phyloP scores from a whole-genome alignment of 2,329 filamentous ascomycete species.

The Botryotinia globosa region DNA sequence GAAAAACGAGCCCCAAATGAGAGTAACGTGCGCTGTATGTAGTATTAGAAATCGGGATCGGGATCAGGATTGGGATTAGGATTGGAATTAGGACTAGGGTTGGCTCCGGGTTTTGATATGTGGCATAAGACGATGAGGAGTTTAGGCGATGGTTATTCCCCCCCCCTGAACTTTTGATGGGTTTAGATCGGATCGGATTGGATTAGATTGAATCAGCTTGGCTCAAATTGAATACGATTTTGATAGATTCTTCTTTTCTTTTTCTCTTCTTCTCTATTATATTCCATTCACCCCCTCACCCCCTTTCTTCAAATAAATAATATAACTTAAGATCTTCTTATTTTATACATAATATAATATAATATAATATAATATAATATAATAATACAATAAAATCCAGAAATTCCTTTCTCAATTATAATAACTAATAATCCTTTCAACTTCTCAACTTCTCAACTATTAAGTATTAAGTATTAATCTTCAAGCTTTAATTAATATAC shows the following conservation, averaged over 20 bases:
- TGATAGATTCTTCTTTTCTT: background rate
- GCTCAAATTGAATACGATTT: background rate
- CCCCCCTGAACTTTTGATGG: rapidly evolving
- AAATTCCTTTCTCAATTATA: no score
- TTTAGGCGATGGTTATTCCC: background rate
- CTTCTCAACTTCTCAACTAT: no score
- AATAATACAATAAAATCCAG: no score
- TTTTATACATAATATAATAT: background rate
- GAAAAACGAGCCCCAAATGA: background rate
- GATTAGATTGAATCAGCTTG: background rate
- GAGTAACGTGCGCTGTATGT: background rate
- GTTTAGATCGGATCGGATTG: background rate
- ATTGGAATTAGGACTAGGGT: background rate
- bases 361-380: no score
- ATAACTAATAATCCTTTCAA: no score
- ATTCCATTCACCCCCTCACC: no score
- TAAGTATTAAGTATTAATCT: no score
- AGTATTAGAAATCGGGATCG: background rate
- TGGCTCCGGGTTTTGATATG: no score
- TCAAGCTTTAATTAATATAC: no score
- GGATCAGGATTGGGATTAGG: background rate
- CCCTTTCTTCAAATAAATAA: background rate
- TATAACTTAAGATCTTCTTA: background rate
- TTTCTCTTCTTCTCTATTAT: rapidly evolving
- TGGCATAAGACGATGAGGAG: background rate